Evolutionary conservation across 352 stramenopile species (phyloP).

Genomic region (Phytopythium aichiense): DNA sequence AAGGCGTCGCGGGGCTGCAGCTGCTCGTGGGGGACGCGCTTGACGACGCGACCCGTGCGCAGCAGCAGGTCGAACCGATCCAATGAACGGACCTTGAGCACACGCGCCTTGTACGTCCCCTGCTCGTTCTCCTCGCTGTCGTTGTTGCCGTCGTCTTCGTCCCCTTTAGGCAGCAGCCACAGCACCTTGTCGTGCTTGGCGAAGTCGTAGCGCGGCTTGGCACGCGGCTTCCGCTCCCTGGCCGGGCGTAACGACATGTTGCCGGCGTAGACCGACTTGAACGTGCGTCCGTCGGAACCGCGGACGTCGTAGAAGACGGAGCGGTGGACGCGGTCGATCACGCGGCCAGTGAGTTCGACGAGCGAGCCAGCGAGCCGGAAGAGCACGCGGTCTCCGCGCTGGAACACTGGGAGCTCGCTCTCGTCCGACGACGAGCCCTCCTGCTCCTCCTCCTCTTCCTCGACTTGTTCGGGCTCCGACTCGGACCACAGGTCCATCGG

Average conservation of each 20-base stretch:
- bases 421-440: slow-evolving; percentile 22
- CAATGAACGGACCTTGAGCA: slow-evolving; percentile 33
- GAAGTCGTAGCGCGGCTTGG: slow-evolving; percentile 18
- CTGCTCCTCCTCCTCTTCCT: slow-evolving; percentile 26
- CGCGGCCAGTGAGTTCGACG: slow-evolving; percentile 4
- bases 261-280: slow-evolving; percentile 37
- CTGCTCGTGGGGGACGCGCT: slow-evolving; percentile 39
- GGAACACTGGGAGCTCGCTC: slow-evolving; percentile 28
- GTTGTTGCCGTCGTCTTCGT: slow-evolving; percentile 13
- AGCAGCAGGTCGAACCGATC: slow-evolving; percentile 44
- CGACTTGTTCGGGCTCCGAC: slow-evolving; percentile 12
- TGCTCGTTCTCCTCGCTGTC: neutral
- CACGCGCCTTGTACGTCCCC: slow-evolving; percentile 41
- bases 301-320: slow-evolving; percentile 61
- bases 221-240: slow-evolving; percentile 12
- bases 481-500: slow-evolving; percentile 32
- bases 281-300: slow-evolving; percentile 37
- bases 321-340: slow-evolving; percentile 18
- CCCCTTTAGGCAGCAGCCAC: slow-evolving; percentile 21
- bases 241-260: slow-evolving; percentile 32
- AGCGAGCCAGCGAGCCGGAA: slow-evolving; percentile 41
- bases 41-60: slow-evolving; percentile 35
- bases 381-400: slow-evolving; percentile 44
- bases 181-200: slow-evolving; percentile 31
- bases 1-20: slow-evolving; percentile 24